phyloP scores from a whole-genome alignment of 805 yeast species.

The Myxozyma vanderwaltii region DNA sequence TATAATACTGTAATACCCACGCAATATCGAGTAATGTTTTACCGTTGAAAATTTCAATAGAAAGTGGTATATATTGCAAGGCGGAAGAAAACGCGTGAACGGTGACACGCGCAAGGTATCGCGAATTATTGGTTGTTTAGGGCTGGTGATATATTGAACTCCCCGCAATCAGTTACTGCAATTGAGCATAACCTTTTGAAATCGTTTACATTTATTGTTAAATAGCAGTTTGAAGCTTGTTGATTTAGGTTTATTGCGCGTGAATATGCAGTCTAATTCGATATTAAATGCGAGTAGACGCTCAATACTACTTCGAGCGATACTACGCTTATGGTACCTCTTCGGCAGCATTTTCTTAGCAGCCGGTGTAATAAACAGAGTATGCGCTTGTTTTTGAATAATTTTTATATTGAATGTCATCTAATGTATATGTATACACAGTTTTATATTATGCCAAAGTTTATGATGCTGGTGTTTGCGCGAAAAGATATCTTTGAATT shows the following conservation, averaged over 20 bases:
- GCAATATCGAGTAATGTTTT: too few relatives aligned
- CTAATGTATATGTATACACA: not conserved
- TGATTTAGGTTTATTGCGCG: too few relatives aligned
- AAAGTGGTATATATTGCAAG: too few relatives aligned
- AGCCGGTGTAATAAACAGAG: constrained; percentile 20
- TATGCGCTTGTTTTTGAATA: not conserved
- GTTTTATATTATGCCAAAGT: constrained; percentile 25
- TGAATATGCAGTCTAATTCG: not conserved
- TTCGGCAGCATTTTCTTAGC: constrained; percentile 15
- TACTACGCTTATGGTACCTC: constrained; percentile 20
- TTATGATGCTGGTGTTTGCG: constrained; percentile 9
- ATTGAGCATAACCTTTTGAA: too few relatives aligned
- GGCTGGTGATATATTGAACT: too few relatives aligned
- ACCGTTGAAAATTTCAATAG: too few relatives aligned
- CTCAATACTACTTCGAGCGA: constrained; percentile 1
- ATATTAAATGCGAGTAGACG: constrained; percentile 7
- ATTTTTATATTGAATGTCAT: not conserved
- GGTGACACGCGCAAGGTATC: too few relatives aligned
- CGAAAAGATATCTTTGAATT: constrained; percentile 17
- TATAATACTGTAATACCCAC: too few relatives aligned
- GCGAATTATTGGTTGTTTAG: too few relatives aligned
- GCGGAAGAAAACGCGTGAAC: not conserved
- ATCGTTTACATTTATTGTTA: too few relatives aligned
- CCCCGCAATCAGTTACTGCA: too few relatives aligned
- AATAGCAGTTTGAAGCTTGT: too few relatives aligned